Evolutionary conservation across 257 asterid species (phyloP).

Genomic region (Fraxinus pennsylvanica): DNA sequence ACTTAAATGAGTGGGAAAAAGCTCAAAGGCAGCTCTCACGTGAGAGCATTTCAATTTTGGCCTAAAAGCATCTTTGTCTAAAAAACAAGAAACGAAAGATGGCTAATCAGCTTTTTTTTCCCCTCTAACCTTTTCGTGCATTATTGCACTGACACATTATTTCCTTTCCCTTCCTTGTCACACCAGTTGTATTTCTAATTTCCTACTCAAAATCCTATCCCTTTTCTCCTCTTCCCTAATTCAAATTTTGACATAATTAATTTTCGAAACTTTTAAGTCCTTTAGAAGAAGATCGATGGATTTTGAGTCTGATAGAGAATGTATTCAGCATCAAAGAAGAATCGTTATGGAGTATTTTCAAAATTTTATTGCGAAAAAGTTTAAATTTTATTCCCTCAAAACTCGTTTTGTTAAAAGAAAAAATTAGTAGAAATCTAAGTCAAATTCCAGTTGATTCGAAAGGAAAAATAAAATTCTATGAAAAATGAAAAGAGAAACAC

Average conservation of each 20-base stretch:
- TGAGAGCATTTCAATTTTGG: slow-evolving; percentile 37
- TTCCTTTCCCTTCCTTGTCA: no score
- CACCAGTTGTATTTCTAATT: not conserved
- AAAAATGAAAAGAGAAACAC: no score
- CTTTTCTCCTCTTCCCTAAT: not conserved
- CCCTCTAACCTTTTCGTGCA: slow-evolving; percentile 5
- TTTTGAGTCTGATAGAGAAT: no score
- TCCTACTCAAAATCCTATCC: no score
- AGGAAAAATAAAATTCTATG: no score
- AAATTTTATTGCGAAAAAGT: no score
- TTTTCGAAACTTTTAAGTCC: no score
- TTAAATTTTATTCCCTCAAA: not conserved
- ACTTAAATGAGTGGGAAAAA: slow-evolving; percentile 11
- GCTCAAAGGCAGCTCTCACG: slow-evolving; percentile 34
- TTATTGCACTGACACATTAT: slow-evolving; percentile 16
- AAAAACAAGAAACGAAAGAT: slow-evolving; percentile 21
- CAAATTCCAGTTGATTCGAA: no score
- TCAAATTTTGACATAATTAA: not conserved
- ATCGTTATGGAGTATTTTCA: no score
- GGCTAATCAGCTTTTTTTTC: slow-evolving; percentile 16
- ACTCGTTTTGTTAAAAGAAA: not conserved
- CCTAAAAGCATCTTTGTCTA: slow-evolving; percentile 26
- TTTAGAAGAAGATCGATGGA: no score
- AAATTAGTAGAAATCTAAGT: no score
- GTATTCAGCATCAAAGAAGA: no score